A percentile compares a stretch with the other conserved stretches of the same genome.
Evolutionary conservation across 1,284 basidiomycete species (phyloP).

Genomic region (Cryptococcus sp.): DNA sequence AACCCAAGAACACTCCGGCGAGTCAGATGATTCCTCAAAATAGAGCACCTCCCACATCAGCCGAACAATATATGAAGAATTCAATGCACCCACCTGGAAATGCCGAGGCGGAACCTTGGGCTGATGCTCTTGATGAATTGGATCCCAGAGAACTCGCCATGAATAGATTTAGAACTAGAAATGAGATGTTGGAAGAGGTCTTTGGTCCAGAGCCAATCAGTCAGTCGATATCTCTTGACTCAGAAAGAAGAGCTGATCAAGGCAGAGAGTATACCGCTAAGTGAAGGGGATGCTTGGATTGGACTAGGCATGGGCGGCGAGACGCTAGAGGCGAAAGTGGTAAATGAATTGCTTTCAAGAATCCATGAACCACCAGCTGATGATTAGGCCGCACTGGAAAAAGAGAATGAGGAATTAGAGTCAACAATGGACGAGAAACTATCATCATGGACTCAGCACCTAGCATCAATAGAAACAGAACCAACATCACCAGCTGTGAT

Average conservation of each 20-base stretch:
- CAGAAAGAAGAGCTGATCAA: slow-evolving; percentile 1
- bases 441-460: too few species aligned
- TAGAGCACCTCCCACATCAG: slow-evolving; percentile 10
- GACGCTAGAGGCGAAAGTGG: slow-evolving; percentile 40
- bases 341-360: slow-evolving; percentile 16
- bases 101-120: slow-evolving; percentile 35
- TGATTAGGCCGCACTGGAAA: slow-evolving; percentile 24
- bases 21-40: slow-evolving; percentile 6
- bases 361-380: not conserved
- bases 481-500: too few species aligned
- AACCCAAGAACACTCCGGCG: slow-evolving; percentile 6
- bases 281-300: slow-evolving; percentile 28
- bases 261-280: slow-evolving; percentile 24
- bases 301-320: slow-evolving; percentile 34
- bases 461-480: too few species aligned
- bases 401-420: slow-evolving; percentile 37
- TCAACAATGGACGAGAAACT: slow-evolving; percentile 18
- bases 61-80: slow-evolving; percentile 30
- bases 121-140: slow-evolving; percentile 41
- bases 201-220: slow-evolving; percentile 42
- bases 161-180: slow-evolving; percentile 36
- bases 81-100: slow-evolving; percentile 15
- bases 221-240: slow-evolving; percentile 14
- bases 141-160: slow-evolving; percentile 43
- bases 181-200: slow-evolving; percentile 41